phyloP scores from a whole-genome alignment of 805 yeast genomes.

The Metschnikowia vanudenii region DNA sequence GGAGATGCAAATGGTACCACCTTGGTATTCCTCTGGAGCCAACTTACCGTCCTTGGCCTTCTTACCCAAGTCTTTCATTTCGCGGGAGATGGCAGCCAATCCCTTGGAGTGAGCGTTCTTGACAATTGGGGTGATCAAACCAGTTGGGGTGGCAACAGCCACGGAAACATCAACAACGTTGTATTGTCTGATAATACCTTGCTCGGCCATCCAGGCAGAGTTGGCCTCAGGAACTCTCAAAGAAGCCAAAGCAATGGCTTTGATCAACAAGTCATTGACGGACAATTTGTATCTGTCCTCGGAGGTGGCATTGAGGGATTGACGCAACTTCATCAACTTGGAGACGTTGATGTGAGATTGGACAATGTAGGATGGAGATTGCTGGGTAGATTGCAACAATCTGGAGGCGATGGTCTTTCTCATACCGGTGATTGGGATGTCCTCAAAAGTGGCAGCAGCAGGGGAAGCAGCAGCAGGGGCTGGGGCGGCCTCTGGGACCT shows the following conservation, averaged over 20 bases:
- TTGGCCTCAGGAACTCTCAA: slow-evolving; percentile 90
- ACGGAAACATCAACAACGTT: slow-evolving; percentile 92
- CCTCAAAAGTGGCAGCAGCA: slow-evolving; percentile 65
- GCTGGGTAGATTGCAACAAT: slow-evolving; percentile 78
- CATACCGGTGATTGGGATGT: slow-evolving; percentile 86
- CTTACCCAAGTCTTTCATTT: slow-evolving; percentile 89
- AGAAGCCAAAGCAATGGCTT: slow-evolving; percentile 90
- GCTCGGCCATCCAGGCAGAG: slow-evolving; percentile 86
- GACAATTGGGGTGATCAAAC: slow-evolving; percentile 94
- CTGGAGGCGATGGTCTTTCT: slow-evolving; percentile 92
- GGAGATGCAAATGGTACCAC: slow-evolving; percentile 98
- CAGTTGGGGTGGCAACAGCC: slow-evolving; percentile 98
- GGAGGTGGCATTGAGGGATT: slow-evolving; percentile 79
- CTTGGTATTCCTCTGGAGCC: slow-evolving; percentile 96
- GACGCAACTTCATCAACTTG: slow-evolving; percentile 88
- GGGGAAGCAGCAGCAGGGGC: slow-evolving; percentile 44
- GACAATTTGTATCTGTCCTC: slow-evolving; percentile 88
- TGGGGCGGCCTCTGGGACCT: slow-evolving; percentile 44
- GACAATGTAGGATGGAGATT: slow-evolving; percentile 89
- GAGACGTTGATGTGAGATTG: slow-evolving; percentile 83
- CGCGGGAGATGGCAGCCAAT: slow-evolving; percentile 72
- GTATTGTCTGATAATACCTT: slow-evolving; percentile 91
- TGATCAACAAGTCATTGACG: slow-evolving; percentile 89
- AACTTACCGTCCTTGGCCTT: slow-evolving; percentile 94
- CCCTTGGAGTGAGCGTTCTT: slow-evolving; percentile 87